Base-by-base conservation (phyloP, 441 rosid genomes). In the Mallotus japonicus region DNA sequence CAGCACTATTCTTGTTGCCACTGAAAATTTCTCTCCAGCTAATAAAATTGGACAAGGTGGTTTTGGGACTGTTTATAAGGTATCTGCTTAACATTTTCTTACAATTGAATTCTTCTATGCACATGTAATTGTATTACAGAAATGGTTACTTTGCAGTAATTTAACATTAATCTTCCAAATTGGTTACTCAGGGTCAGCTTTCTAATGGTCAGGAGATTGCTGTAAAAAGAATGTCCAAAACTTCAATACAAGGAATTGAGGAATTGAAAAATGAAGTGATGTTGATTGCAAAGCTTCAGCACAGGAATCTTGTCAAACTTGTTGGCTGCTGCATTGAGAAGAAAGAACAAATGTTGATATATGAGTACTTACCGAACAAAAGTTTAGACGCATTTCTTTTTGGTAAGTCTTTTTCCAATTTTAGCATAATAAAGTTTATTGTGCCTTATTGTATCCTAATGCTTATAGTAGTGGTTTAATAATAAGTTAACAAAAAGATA, bases 211-310 rank as follows among this genome's bases (percentile, higher is more conserved):
- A 69, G 64, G 89, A 83, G 62, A 80, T 91, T 69, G 92, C 91
- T 0, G 86, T 91, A 9, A 87, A 91, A 79, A 83, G 87, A 55
- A 62, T 89, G 61, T 85, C 94, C 0, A 78, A 15, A 44, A 65
- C 46, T 51, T 89, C 94, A 0, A 83, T 83, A 2, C 91, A 91
- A 73, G 96, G 92, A 88, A 85, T 50, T 16, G 58, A 54, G 4
- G 58, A 54, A 54, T 54, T 54, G 8, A 54, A n/a, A 16, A 54
- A 54, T 54, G 92, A 91, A 78, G 74, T 89, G 0, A 63, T 56
- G 37, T 73, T 88, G 71, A 84, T 89, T 55, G 84, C 91, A 0
- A 89, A 86, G 53, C 83, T 91, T 66, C 97, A 88, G 67, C 94
- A 87, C 57, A 76, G 85, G 11, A 89, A 91, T 72, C 92, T 91